Evolutionary conservation across 2,329 filamentous ascomycete species (phyloP).

Genomic region (Tolypocladium cylindrosporum): DNA sequence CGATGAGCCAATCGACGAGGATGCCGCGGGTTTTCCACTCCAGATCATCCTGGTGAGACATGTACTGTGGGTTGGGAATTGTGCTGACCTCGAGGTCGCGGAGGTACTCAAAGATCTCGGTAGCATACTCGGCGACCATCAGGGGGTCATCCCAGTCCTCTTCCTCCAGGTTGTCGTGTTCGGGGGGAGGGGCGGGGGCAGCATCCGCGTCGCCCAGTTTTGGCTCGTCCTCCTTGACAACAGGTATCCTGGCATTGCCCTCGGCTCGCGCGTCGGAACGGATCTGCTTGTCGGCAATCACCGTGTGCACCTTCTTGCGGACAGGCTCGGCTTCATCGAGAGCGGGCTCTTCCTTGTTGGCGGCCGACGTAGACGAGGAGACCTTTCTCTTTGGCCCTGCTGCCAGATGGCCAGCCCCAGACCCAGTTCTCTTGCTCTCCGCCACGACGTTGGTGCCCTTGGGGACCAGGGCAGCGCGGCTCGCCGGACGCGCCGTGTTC

Average conservation of each 20-base stretch:
- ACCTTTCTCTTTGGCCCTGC: constrained; percentile 59
- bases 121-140: constrained; percentile 96
- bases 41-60: constrained; percentile 85
- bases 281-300: constrained; percentile 40
- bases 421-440: constrained; percentile 63
- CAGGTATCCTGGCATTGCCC: constrained; percentile 9
- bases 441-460: constrained; percentile 59
- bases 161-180: constrained; percentile 59
- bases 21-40: constrained; percentile 99
- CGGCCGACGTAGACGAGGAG: constrained; percentile 37
- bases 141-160: constrained; percentile 90
- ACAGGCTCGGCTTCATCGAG: constrained; percentile 59
- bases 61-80: constrained; percentile 85
- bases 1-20: constrained; percentile 94
- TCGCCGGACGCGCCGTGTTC: constrained; percentile 42
- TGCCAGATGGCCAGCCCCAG: constrained; percentile 59
- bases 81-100: constrained; percentile 71
- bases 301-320: constrained; percentile 52
- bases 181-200: constrained; percentile 11
- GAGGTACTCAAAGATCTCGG: constrained; percentile 95
- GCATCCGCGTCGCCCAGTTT: constrained; percentile 17
- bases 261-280: constrained; percentile 16
- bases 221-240: constrained; percentile 13
- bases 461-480: constrained; percentile 50
- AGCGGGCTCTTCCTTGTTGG: constrained; percentile 46